Conservation (phyloP, 306 rosid species). For the Quercus aquifolioides region DNA sequence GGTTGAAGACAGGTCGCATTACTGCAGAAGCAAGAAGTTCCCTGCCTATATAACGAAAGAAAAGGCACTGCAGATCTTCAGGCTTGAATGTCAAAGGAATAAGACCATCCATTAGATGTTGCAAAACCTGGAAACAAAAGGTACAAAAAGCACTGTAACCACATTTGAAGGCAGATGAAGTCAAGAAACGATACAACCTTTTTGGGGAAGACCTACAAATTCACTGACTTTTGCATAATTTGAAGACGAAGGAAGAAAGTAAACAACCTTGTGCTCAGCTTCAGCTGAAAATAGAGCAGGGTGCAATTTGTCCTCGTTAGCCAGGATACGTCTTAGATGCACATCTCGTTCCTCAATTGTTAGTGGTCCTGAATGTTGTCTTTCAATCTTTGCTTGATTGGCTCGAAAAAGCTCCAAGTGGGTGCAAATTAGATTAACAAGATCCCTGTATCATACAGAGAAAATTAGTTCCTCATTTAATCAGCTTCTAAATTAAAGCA, state of each 20-base stretch:
- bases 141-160: slow-evolving; percentile 30
- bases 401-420: slow-evolving; percentile 92
- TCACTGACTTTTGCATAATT: slow-evolving; percentile 12
- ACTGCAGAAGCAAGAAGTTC: slow-evolving; percentile 98
- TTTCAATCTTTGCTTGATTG: slow-evolving; percentile 66
- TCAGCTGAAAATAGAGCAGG: slow-evolving; percentile 98
- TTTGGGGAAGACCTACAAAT: slow-evolving; percentile 15
- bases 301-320: slow-evolving; percentile 82
- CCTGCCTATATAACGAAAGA: slow-evolving; percentile 76
- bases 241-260: slow-evolving; percentile 8
- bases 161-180: slow-evolving; percentile 6
- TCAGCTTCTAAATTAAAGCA: slow-evolving; percentile 17
- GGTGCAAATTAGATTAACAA: slow-evolving; percentile 67
- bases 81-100: slow-evolving; percentile 70
- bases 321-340: slow-evolving; percentile 63
- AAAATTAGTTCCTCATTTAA: slow-evolving; percentile 35
- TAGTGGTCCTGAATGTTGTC: slow-evolving; percentile 41
- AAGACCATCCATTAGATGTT: slow-evolving; percentile 88
- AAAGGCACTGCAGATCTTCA: slow-evolving; percentile 84
- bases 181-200: slow-evolving; percentile 10
- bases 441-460: slow-evolving; percentile 68
- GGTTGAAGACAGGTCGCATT: slow-evolving; percentile 80
- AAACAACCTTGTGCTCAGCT: slow-evolving; percentile 91
- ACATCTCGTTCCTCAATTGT: slow-evolving; percentile 67
- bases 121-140: slow-evolving; percentile 70